These are phyloP conservation scores for Cyberlindnera mrakii DNA, from an alignment of 805 yeast species.

Conservation along the genomic window DNA sequence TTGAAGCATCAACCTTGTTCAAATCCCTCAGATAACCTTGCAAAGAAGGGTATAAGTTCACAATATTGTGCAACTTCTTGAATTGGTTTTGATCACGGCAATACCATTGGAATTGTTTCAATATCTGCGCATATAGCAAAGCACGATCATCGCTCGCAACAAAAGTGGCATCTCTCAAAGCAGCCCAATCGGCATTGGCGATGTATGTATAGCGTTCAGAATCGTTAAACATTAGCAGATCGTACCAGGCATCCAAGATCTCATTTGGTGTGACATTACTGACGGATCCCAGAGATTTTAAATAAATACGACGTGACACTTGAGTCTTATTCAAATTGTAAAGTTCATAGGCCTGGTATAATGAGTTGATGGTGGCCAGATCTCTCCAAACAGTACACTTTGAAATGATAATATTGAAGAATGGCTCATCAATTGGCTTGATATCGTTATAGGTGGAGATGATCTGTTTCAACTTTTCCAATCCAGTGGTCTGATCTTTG, in stretches of 20 bases:
- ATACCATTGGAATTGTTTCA: slow-evolving; percentile 17
- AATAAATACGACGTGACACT: slow-evolving; percentile 64
- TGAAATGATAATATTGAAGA: slow-evolving; percentile 68
- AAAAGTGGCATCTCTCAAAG: slow-evolving; percentile 68
- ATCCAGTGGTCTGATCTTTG: slow-evolving; percentile 46
- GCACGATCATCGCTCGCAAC: slow-evolving; percentile 14
- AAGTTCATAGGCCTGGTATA: slow-evolving; percentile 52
- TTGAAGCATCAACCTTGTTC: slow-evolving; percentile 8
- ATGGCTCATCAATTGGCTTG: slow-evolving; percentile 69
- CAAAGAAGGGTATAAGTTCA: slow-evolving; percentile 12
- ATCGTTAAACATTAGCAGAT: slow-evolving; percentile 43
- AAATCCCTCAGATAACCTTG: slow-evolving; percentile 7
- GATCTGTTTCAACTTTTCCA: slow-evolving; percentile 48
- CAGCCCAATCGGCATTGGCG: slow-evolving; percentile 83
- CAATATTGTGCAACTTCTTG: slow-evolving; percentile 7
- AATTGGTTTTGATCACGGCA: slow-evolving; percentile 21
- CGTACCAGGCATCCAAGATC: slow-evolving; percentile 53
- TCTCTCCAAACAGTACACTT: slow-evolving; percentile 65
- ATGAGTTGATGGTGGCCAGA: slow-evolving; percentile 55
- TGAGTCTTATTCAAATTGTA: slow-evolving; percentile 56
- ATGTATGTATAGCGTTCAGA: slow-evolving; percentile 51
- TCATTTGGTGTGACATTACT: slow-evolving; percentile 42
- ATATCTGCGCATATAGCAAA: slow-evolving; percentile 17
- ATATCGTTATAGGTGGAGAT: slow-evolving; percentile 50
- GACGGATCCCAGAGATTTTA: slow-evolving; percentile 68